phyloP scores from a whole-genome alignment of 345 rosid species.

The Brassica incana region DNA sequence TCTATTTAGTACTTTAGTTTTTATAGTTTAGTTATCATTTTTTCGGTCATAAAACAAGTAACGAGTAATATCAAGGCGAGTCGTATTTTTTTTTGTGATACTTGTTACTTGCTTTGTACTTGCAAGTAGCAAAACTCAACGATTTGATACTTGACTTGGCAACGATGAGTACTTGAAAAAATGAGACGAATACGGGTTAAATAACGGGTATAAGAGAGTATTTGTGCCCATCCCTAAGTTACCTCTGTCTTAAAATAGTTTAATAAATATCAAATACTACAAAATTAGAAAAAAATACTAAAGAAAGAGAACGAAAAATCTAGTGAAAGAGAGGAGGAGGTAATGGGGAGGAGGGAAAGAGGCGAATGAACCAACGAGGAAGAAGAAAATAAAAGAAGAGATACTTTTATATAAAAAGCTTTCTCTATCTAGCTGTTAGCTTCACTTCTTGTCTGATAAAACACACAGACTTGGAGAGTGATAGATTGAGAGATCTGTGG shows the following conservation, averaged over 20 bases:
- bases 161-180: too few species aligned
- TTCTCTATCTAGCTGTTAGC: conserved; percentile 16
- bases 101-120: too few species aligned
- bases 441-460: conserved; percentile 30
- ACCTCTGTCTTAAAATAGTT: neutral
- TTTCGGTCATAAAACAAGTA: too few species aligned
- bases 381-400: neutral
- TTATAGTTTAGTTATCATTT: too few species aligned
- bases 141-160: too few species aligned
- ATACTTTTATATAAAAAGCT: conserved; percentile 5
- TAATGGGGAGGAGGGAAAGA: conserved; percentile 7
- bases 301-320: neutral
- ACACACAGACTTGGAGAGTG: conserved; percentile 20
- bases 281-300: neutral
- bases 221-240: neutral
- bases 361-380: conserved; percentile 25
- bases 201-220: too few species aligned
- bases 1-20: too few species aligned
- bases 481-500: conserved; percentile 24
- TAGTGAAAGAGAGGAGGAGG: conserved; percentile 18
- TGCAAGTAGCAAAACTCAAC: too few species aligned
- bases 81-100: too few species aligned
- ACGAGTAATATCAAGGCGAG: too few species aligned
- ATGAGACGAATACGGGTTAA: too few species aligned
- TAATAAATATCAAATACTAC: neutral